phyloP scores from a whole-genome alignment of 495 filamentous ascomycete species.

The Alectoria sarmentosa region DNA sequence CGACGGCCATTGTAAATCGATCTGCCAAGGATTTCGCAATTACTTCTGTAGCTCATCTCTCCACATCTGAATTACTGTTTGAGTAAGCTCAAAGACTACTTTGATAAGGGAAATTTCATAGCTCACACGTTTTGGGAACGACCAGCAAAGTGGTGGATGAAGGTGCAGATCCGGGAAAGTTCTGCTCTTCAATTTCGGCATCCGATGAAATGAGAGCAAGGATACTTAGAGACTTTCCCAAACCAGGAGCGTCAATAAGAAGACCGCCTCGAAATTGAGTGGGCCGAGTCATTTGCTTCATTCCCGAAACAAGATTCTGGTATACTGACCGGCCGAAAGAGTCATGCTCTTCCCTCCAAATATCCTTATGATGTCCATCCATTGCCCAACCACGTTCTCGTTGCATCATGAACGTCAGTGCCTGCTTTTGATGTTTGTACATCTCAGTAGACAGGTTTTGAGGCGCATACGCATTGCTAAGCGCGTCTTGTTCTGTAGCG shows the following conservation, averaged over 20 bases:
- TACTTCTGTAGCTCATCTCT: slow-evolving; percentile 15
- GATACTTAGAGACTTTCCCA: slow-evolving; percentile 38
- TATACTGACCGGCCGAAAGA: slow-evolving; percentile 13
- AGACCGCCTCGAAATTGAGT: slow-evolving; percentile 33
- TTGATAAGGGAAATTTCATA: background rate
- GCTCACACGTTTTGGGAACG: slow-evolving; percentile 17
- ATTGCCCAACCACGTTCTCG: slow-evolving; percentile 35
- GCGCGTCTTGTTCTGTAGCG: slow-evolving; percentile 11
- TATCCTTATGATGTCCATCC: slow-evolving; percentile 21
- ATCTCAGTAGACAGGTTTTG: slow-evolving; percentile 6
- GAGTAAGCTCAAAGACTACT: background rate
- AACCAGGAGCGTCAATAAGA: slow-evolving; percentile 37
- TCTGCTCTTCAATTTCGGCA: background rate
- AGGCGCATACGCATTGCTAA: slow-evolving; percentile 15
- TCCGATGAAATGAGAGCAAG: slow-evolving; percentile 32
- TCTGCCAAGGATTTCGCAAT: background rate
- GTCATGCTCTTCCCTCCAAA: slow-evolving; percentile 19
- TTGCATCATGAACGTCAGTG: slow-evolving; percentile 37
- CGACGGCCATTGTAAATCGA: background rate
- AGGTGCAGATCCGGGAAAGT: background rate
- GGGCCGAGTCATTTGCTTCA: slow-evolving; percentile 24
- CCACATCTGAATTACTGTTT: slow-evolving; percentile 19
- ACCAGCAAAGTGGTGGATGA: slow-evolving; percentile 9
- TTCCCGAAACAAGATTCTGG: slow-evolving; percentile 28
- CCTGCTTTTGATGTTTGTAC: slow-evolving; percentile 39